These are phyloP conservation scores for Saccharata proteae DNA, from an alignment of 2,329 filamentous ascomycete species.

Conservation along the genomic window DNA sequence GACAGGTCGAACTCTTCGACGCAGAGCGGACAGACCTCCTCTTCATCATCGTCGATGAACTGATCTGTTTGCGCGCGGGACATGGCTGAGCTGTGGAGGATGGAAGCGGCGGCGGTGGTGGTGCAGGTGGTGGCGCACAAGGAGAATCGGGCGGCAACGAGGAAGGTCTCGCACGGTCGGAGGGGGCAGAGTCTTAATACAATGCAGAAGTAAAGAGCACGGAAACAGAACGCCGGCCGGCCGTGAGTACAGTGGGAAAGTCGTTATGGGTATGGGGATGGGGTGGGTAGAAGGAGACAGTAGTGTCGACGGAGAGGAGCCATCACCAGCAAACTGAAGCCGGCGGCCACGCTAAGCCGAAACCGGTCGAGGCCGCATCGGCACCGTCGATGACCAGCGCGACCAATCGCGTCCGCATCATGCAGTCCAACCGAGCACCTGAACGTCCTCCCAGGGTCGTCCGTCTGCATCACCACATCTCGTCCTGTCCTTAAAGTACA, in stretches of 20 bases:
- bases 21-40: constrained; percentile 71
- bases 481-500: not conserved
- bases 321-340: constrained; percentile 4
- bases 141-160: constrained; percentile 5
- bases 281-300: constrained; percentile 6
- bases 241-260: not conserved
- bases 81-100: constrained; percentile 25
- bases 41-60: constrained; percentile 42
- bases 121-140: constrained; percentile 4
- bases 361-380: constrained; percentile 1
- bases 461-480: constrained; percentile 1
- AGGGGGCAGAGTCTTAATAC: constrained; percentile 3
- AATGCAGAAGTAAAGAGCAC: too few species aligned
- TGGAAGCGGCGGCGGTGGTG: constrained; percentile 4
- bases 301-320: constrained; percentile 5
- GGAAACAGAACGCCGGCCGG: constrained; percentile 1
- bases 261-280: constrained; percentile 1
- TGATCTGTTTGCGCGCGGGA: constrained; percentile 38
- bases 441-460: not conserved
- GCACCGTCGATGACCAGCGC: constrained; percentile 3
- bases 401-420: too few species aligned
- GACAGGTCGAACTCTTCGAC: constrained; percentile 98
- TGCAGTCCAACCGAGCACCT: not conserved
- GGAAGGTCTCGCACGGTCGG: constrained; percentile 4
- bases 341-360: constrained; percentile 3